These are phyloP conservation scores for Boletus rubropictus DNA, from an alignment of 768 basidiomycete genomes.

Conservation along the genomic window DNA sequence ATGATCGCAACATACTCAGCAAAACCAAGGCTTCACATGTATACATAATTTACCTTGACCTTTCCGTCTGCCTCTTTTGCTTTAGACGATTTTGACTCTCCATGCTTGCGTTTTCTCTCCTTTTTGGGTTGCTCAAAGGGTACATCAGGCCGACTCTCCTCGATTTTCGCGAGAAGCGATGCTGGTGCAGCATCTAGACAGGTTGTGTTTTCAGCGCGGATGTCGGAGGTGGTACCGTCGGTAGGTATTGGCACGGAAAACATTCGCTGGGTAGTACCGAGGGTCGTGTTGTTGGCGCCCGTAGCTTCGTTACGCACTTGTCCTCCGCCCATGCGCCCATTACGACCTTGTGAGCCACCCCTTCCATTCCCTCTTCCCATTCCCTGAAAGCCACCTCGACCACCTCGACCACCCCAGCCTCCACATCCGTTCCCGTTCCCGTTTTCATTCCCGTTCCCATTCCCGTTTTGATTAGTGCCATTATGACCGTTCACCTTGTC, in stretches of 20 bases:
- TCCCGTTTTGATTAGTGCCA: conserved; percentile 4
- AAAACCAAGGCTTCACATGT: background rate
- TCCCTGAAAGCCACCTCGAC: conserved; percentile 12
- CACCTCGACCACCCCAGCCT: conserved; percentile 4
- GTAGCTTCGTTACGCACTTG: conserved; percentile 31
- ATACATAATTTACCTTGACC: conserved; percentile 14
- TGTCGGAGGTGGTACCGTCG: conserved; percentile 1
- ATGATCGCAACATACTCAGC: conserved; percentile 3
- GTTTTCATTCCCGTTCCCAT: conserved; percentile 9
- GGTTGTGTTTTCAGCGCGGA: background rate
- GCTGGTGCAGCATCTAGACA: background rate
- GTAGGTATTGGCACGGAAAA: conserved; percentile 34
- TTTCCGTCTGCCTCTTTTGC: conserved; percentile 4
- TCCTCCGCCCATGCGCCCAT: conserved; percentile 26
- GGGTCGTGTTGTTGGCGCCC: conserved; percentile 67
- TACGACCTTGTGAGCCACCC: conserved; percentile 25
- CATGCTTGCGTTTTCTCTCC: conserved; percentile 18
- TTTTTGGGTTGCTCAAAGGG: conserved; percentile 14
- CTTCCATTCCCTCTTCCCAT: conserved; percentile 34
- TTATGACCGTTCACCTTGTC: background rate
- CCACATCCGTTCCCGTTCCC: conserved; percentile 13
- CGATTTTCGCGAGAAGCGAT: conserved; percentile 1
- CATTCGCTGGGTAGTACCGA: conserved; percentile 58
- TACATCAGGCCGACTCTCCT: background rate
- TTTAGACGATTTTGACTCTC: conserved; percentile 13